Base-by-base conservation (phyloP, 495 filamentous ascomycete species). In the Neurospora pannonica region DNA sequence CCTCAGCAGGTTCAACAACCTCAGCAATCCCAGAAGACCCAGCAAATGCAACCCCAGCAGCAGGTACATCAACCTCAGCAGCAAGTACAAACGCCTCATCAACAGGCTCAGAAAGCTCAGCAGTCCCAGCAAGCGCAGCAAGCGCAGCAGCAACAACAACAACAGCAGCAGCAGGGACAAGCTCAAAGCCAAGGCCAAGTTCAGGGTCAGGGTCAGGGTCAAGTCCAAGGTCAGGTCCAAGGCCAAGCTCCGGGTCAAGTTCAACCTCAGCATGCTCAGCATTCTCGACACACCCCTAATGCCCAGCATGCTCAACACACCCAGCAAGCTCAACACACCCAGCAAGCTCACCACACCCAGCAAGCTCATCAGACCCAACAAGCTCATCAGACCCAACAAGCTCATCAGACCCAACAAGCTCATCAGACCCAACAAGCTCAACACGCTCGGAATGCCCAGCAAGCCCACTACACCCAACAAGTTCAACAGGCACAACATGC, bases 231-330 rank as follows among this genome's bases (percentile, higher is more conserved):
- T 62, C 48, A 62, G 54, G 28, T 28, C 5, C 48, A 62, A 62
- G n/a, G 5, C 28, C 54, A 62, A 74, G 73, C 67, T 70, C 2
- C 73, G 54, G 37, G 31, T 36, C 67, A 62, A 19, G 54, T 36
- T 34, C 54, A 67, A 67, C 74, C 38, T 42, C 76, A 72, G 54
- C 60, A 43, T 38, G 21, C 76, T n/a, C 73, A 70, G 54, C 74
- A 74, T 54, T 70, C 76, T 69, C 78, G 76, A 34, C 70, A 54
- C 69, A 39, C 37, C n/a, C n/a, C n/a, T n/a, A n/a, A n/a, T n/a
- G n/a, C n/a, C n/a, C n/a, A n/a, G n/a, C n/a, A n/a, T n/a, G n/a
- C n/a, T n/a, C n/a, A n/a, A n/a, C n/a, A n/a, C n/a, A n/a, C n/a
- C 39, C 38, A 70, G 11, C 46, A 54, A 24, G 28, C 70, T 40